Conservation (phyloP, 1,284 basidiomycete genomes). For the Cutaneotrichosporon sp. region DNA sequence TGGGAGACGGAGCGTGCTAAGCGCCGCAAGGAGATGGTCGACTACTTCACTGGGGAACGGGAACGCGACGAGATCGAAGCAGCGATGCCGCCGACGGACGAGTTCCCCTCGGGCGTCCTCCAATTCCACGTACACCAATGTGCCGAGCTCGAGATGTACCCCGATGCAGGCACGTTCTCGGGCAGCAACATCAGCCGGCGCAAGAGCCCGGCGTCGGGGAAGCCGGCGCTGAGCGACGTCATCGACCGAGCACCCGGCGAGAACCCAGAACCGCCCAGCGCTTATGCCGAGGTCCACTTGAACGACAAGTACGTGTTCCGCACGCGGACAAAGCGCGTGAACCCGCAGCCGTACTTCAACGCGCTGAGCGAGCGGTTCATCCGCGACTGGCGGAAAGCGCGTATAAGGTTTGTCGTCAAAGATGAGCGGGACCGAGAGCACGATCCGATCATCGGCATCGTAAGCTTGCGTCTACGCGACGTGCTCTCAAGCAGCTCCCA, state of each 20-base stretch:
- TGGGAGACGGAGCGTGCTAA: conserved; percentile 46
- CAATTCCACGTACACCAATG: conserved; percentile 53
- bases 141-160: conserved; percentile 48
- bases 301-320: conserved; percentile 55
- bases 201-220: conserved; percentile 42
- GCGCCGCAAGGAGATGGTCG: conserved; percentile 44
- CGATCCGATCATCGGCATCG: conserved; percentile 49
- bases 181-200: conserved; percentile 22
- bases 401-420: conserved; percentile 53
- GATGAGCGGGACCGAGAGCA: conserved; percentile 54
- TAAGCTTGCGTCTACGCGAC: conserved; percentile 36
- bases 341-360: conserved; percentile 55
- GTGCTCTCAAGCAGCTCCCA: conserved; percentile 40
- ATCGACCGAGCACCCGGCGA: conserved; percentile 46
- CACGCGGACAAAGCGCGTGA: conserved; percentile 54
- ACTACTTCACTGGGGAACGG: conserved; percentile 49
- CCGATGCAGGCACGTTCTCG: conserved; percentile 43
- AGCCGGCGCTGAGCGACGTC: conserved; percentile 44
- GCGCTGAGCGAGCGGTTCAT: conserved; percentile 56
- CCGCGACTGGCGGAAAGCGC: conserved; percentile 54
- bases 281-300: conserved; percentile 54
- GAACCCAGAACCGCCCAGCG: conserved; percentile 48
- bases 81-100: conserved; percentile 35
- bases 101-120: conserved; percentile 44
- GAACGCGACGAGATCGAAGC: conserved; percentile 52